Conservation (phyloP, 2,329 filamentous ascomycete genomes). For the Pestalotiopsis sp. region DNA sequence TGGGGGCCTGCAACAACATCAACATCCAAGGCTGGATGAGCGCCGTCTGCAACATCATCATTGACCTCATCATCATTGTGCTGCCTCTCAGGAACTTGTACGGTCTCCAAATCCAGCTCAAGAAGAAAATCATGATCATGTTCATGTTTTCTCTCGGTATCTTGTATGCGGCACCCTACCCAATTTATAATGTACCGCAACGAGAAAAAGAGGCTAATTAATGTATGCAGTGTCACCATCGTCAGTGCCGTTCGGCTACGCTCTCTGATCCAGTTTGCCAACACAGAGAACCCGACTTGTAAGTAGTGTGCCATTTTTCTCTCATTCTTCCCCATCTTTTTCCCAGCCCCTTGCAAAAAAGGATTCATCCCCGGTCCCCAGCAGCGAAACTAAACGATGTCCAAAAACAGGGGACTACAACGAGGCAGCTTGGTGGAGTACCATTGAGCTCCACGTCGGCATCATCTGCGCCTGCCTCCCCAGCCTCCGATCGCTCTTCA, state of each 20-base stretch:
- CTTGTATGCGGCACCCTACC: conserved; percentile 33
- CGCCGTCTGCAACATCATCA: conserved; percentile 34
- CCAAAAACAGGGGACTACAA: conserved; percentile 39
- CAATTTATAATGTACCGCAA: conserved; percentile 3
- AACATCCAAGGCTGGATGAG: conserved; percentile 32
- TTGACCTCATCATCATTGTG: conserved; percentile 24
- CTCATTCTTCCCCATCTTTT: not conserved
- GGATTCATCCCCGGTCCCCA: conserved; percentile 23
- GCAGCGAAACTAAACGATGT: conserved; percentile 41
- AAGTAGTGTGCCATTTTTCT: conserved; percentile 21
- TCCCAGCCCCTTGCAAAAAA: not conserved
- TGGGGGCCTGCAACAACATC: conserved; percentile 33
- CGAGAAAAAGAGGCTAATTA: conserved; percentile 4
- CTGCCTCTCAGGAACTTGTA: conserved; percentile 34
- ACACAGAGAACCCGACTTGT: conserved; percentile 41
- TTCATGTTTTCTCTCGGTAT: conserved; percentile 38
- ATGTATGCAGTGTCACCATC: conserved; percentile 39
- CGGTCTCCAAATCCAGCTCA: conserved; percentile 30
- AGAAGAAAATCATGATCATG: conserved; percentile 36
- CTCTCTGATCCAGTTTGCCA: conserved; percentile 43
- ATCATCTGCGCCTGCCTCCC: conserved; percentile 49
- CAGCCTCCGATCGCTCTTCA: conserved; percentile 30
- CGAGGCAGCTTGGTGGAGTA: conserved; percentile 42
- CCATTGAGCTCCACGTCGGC: conserved; percentile 43
- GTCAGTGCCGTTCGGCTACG: conserved; percentile 45